Base-by-base conservation (phyloP, 805 yeast species). In the Middelhovenomyces tepae region DNA sequence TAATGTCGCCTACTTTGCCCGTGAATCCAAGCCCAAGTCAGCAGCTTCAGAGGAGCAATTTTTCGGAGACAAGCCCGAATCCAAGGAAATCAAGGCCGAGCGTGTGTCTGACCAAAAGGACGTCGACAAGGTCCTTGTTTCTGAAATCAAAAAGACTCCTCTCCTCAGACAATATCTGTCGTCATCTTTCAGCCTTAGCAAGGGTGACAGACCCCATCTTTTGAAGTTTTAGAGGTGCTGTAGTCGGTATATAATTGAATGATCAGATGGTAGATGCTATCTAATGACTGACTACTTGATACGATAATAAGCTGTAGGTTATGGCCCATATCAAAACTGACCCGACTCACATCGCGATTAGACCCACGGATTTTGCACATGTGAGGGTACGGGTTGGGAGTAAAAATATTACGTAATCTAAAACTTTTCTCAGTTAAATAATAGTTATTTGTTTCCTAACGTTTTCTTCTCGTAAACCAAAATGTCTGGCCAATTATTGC, bases 181-280 rank as follows among this genome's bases (percentile, higher is more conserved):
- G 54, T 65, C 95, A 56, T 72, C 94, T 52, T 89, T 89, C 87
- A 81, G 95, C 55, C 79, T 91, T 71, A 87, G 85, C 82, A 77
- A 74, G 71, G 97, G 97, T 69, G 98, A 89, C 77, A 85, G 73
- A 69, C 98, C 97, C 61, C 97, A 89, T 71, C 78, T 82, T 65
- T 83, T 91, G 80, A 85, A 83, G 75, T 89, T 91, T 71, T 89
- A 86, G 80, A 55, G 36, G 20, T n/a, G n/a, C n/a, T n/a, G n/a
- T n/a, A n/a, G n/a, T n/a, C n/a, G n/a, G n/a, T n/a, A n/a, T n/a
- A n/a, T n/a, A n/a, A n/a, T n/a, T n/a, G n/a, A n/a, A n/a, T n/a
- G n/a, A n/a, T n/a, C n/a, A n/a, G n/a, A n/a, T n/a, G n/a, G n/a
- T n/a, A n/a, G n/a, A n/a, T n/a, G n/a, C n/a, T n/a, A n/a, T n/a